Evolutionary conservation across 2,329 filamentous ascomycete species (phyloP).

Genomic region (Didymella exigua): DNA sequence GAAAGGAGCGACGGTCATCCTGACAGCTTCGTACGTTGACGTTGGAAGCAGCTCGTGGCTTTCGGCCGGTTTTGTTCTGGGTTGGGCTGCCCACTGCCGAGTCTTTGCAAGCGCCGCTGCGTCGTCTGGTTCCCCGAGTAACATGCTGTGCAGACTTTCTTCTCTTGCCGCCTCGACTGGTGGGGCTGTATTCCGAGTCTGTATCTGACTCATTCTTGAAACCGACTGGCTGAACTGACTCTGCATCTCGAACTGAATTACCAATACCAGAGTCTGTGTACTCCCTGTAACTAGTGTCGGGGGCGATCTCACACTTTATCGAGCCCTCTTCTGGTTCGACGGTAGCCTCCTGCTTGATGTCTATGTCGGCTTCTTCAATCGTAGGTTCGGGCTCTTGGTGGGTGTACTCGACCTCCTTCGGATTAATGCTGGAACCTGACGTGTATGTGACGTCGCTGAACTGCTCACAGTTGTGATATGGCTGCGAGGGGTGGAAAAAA

Average conservation of each 20-base stretch:
- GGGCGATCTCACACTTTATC: constrained; percentile 24
- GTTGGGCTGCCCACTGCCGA: constrained; percentile 20
- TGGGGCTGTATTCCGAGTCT: constrained; percentile 47
- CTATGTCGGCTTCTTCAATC: constrained; percentile 33
- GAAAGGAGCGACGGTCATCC: constrained; percentile 61
- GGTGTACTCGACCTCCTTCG: constrained; percentile 43
- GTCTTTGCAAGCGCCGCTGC: constrained; percentile 28
- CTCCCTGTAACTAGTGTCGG: constrained; percentile 14
- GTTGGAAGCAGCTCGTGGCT: constrained; percentile 20
- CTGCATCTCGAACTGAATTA: constrained; percentile 41
- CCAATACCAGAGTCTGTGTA: constrained; percentile 38
- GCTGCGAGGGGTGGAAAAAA: constrained; percentile 20
- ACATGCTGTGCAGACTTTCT: constrained; percentile 38
- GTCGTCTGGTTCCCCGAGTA: constrained; percentile 26
- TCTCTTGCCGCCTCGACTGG: constrained; percentile 24
- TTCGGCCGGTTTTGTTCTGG: constrained; percentile 27
- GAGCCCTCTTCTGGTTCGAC: constrained; percentile 19
- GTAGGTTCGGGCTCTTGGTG: constrained; percentile 33
- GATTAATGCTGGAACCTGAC: constrained; percentile 31
- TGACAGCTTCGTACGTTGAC: constrained; percentile 13
- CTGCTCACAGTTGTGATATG: constrained; percentile 28
- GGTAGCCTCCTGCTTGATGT: constrained; percentile 31
- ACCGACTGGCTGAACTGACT: constrained; percentile 45
- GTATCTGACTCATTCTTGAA: constrained; percentile 37
- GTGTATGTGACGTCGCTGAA: constrained; percentile 21